A percentile compares a stretch with the other conserved stretches of the same genome.
Conservation (phyloP, 1,284 basidiomycete species). For the Sporisorium scitamineum region DNA sequence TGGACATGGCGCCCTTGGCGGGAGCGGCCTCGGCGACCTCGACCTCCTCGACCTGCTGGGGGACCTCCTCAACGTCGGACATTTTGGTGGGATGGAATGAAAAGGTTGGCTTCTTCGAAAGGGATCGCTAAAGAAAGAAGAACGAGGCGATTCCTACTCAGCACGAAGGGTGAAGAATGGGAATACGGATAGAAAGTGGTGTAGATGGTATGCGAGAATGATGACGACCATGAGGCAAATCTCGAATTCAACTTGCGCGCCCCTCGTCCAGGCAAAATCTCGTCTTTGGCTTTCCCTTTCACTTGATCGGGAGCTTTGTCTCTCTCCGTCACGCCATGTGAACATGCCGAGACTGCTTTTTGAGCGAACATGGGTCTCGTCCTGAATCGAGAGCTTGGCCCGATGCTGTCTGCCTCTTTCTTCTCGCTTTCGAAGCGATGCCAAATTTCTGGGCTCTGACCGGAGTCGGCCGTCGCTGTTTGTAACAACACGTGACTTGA, state of each 20-base stretch:
- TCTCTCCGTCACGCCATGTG: neutral
- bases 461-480: neutral
- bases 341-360: neutral
- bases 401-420: neutral
- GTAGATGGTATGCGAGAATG: conserved; percentile 14
- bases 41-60: conserved; percentile 72
- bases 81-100: conserved; percentile 43
- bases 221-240: neutral
- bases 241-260: neutral
- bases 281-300: neutral
- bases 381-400: neutral
- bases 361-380: neutral
- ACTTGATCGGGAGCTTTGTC: neutral
- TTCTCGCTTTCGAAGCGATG: too few relatives aligned
- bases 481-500: neutral
- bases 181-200: conserved; percentile 23
- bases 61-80: conserved; percentile 69
- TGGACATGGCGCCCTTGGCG: conserved; percentile 86
- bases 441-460: neutral
- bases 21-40: conserved; percentile 78
- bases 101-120: conserved; percentile 67
- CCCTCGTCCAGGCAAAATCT: neutral
- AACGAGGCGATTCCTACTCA: conserved; percentile 53
- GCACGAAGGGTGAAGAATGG: conserved; percentile 52
- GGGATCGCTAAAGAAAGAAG: conserved; percentile 49